Conservation (phyloP, 345 rosid genomes). For the Dipteronia sinensis region DNA sequence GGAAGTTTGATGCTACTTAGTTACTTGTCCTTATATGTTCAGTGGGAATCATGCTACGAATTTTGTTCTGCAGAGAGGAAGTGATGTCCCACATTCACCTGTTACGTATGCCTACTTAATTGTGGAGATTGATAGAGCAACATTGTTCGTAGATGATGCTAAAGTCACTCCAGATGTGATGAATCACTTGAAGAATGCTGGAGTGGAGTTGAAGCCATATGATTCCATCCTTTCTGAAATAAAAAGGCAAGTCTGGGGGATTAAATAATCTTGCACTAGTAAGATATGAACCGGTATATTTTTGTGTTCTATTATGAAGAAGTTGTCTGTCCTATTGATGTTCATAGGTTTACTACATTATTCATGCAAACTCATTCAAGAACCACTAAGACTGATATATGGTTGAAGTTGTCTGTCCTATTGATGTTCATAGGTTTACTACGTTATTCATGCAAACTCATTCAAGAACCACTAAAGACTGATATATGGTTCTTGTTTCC, state of each 20-base stretch:
- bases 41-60: constrained; percentile 2
- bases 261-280: background rate
- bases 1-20: background rate
- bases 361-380: constrained; percentile 8
- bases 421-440: background rate
- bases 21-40: constrained; percentile 4
- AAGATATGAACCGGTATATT: background rate
- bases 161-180: constrained; percentile 76
- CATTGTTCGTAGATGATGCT: constrained; percentile 64
- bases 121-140: constrained; percentile 68
- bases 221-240: constrained; percentile 73
- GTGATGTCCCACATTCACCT: constrained; percentile 96
- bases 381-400: constrained; percentile 17
- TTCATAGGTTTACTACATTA: background rate
- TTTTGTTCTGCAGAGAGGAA: constrained; percentile 75
- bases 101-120: constrained; percentile 88
- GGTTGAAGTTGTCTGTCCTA: constrained; percentile 2
- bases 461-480: constrained; percentile 11
- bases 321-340: background rate
- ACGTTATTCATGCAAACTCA: constrained; percentile 1
- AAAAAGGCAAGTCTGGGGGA: constrained; percentile 53
- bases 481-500: constrained; percentile 29
- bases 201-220: constrained; percentile 70
- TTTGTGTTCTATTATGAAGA: constrained; percentile 7
- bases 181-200: constrained; percentile 70